A percentile compares a stretch with the other conserved stretches of the same genome.
Evolutionary conservation across 805 yeast species (phyloP).

Genomic region (Candida orba): DNA sequence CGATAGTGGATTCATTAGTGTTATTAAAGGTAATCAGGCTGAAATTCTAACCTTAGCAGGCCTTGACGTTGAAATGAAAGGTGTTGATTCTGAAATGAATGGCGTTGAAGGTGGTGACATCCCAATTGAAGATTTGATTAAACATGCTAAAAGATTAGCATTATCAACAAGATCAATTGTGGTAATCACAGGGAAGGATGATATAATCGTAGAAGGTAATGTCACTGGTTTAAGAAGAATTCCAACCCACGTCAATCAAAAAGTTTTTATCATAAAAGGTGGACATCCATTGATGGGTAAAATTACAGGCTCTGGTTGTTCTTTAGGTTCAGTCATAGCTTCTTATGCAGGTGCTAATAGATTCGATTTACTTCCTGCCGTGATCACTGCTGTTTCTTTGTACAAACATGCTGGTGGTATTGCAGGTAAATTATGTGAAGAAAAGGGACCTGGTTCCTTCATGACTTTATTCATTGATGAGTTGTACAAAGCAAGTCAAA

Average conservation of each 20-base stretch:
- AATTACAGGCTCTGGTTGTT: conserved; percentile 81
- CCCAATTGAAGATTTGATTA: conserved; percentile 20
- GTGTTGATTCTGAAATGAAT: conserved; percentile 67
- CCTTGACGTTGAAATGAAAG: conserved; percentile 44
- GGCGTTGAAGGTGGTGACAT: conserved; percentile 57
- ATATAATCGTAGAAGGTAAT: conserved; percentile 43
- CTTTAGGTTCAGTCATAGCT: conserved; percentile 67
- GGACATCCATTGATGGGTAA: conserved; percentile 57
- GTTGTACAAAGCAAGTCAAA: conserved; percentile 2
- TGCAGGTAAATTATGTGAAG: conserved; percentile 8
- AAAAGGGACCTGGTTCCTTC: conserved; percentile 14
- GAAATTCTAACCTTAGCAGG: conserved; percentile 64
- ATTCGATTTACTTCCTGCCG: conserved; percentile 8
- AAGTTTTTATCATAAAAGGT: conserved; percentile 36
- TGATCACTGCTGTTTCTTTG: conserved; percentile 11
- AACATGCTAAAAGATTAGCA: conserved; percentile 45
- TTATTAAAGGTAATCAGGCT: conserved; percentile 82
- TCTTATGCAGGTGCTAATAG: conserved; percentile 26
- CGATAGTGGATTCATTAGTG: conserved; percentile 50
- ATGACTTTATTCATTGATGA: conserved; percentile 9
- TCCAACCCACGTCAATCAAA: conserved; percentile 20
- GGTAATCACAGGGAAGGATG: conserved; percentile 62
- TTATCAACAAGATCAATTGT: conserved; percentile 47
- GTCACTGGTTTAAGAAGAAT: conserved; percentile 19
- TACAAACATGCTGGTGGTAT: conserved; percentile 14